Evolutionary conservation across 495 filamentous ascomycete genomes (phyloP), one percentile per base, ranked within the genome.

Genomic region (Tricharina praecox): DNA sequence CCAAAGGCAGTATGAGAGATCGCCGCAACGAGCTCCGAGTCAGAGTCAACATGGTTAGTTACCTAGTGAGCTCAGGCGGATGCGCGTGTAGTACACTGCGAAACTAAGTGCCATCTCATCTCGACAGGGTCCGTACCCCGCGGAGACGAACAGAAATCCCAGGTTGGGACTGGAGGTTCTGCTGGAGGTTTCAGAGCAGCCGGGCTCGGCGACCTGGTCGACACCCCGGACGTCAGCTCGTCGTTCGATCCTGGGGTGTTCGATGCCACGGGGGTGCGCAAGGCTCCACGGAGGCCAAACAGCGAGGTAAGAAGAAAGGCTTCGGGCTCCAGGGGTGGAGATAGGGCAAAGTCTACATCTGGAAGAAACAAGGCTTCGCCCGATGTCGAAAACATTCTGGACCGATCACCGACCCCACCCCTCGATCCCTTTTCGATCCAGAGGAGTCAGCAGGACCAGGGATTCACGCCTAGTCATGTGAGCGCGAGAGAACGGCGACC

Each of bases 141-240:
- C n/a, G n/a, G n/a, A n/a, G n/a, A n/a, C n/a, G n/a, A n/a, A n/a
- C n/a, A n/a, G n/a, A n/a, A n/a, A n/a, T n/a, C n/a, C n/a, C n/a
- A n/a, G n/a, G n/a, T n/a, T n/a, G n/a, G n/a, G n/a, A n/a, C n/a
- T n/a, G n/a, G n/a, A n/a, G n/a, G n/a, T n/a, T 54, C 48, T 49
- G 52, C 55, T 23, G 45, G 49, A 47, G 47, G 52, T 34, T 46
- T 52, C 53, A 59, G 59, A 49, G 34, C 45, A 19, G 49, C 33
- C 41, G 51, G 50, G 48, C 42, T 59, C 23, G 38, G 59, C 34
- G 44, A 58, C 49, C 41, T 59, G 44, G 52, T 59, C 46, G 52
- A 58, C 48, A 54, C 18, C 39, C 23, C 21, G 4, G 20, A 59
- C 49, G 45, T 59, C 23, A 44, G 50, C 36, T 32, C 54, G 26